Base-by-base conservation (phyloP, 2,329 filamentous ascomycete genomes). In the Penicillium frequentans region DNA sequence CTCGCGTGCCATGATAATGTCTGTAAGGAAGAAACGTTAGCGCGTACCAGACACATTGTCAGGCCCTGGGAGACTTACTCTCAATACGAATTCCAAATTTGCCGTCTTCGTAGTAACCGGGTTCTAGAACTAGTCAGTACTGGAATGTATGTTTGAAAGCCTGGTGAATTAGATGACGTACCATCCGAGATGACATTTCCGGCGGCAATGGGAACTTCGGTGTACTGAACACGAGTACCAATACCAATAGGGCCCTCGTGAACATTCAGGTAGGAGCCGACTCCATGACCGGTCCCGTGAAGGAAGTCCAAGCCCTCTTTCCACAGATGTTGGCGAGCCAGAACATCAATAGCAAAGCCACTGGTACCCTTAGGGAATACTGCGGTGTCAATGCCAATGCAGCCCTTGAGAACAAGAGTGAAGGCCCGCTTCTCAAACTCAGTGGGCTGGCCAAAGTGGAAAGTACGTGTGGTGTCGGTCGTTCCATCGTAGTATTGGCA, bases 161-260 rank as follows among this genome's bases (percentile, higher is more conserved):
- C 11, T 26, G 46, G 46, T 14, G 23, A 14, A 11, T 23, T 26
- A 19, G 14, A 7, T 31, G 3, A 61, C 70, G 45, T 68, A 79
- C 78, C 82, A 68, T 97, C 92, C 1, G 93, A 98, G 52, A 98
- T 86, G 42, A 99, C 93, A 68, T 99, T 97, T 45, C 95, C 95
- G n/a, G 91, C 83, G 0, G 91, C 86, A 29, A 99, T 82, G 0
- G 95, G 84, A 6, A 98, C 93, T 71, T 99, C 95, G 0, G 91
- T 89, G 71, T 93, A 97, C 67, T 96, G 90, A 39, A 96, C 86
- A 45, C 95, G 85, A 10, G 93, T 97, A 27, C 95, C 95, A 59
- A 99, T 96, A 21, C 95, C 95, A 60, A 99, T 96, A 1, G 95
- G 95, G 0, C 95, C 95, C 77, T 99, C 95, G 72, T 99, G 95